These are phyloP conservation scores for Eleusine coracana DNA, from an alignment of 176 grass and related monocot genomes.

Conservation along the genomic window DNA sequence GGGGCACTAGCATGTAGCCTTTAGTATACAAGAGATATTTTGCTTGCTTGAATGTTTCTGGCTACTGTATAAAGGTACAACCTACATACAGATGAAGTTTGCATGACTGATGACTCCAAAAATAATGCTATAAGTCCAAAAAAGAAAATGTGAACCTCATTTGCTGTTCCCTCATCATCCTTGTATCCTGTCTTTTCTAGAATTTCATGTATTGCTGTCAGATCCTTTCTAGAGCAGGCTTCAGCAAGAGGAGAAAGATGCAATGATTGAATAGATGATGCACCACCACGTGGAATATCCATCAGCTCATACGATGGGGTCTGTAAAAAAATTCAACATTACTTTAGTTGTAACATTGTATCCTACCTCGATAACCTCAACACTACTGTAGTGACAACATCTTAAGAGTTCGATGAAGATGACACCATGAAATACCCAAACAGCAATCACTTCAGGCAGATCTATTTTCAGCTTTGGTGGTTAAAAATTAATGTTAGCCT, in stretches of 20 bases:
- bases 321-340: conserved; percentile 56
- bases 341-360: conserved; percentile 5
- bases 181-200: conserved; percentile 90
- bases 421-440: not conserved
- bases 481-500: not conserved
- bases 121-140: not conserved
- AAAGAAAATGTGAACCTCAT: conserved; percentile 64
- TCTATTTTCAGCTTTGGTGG: not conserved
- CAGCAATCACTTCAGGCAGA: not conserved
- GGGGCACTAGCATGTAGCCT: not conserved
- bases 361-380: conserved; percentile 21
- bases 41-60: conserved; percentile 21
- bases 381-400: not conserved
- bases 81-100: not conserved
- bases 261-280: conserved; percentile 68
- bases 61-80: not conserved
- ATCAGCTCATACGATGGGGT: conserved; percentile 84
- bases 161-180: conserved; percentile 95
- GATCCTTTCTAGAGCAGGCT: conserved; percentile 96
- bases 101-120: not conserved
- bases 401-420: not conserved
- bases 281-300: conserved; percentile 71
- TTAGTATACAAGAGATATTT: not conserved
- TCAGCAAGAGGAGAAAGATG: conserved; percentile 87
- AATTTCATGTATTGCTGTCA: conserved; percentile 98